Base-by-base conservation (phyloP, 768 basidiomycete genomes). In the Serendipita vermifera region DNA sequence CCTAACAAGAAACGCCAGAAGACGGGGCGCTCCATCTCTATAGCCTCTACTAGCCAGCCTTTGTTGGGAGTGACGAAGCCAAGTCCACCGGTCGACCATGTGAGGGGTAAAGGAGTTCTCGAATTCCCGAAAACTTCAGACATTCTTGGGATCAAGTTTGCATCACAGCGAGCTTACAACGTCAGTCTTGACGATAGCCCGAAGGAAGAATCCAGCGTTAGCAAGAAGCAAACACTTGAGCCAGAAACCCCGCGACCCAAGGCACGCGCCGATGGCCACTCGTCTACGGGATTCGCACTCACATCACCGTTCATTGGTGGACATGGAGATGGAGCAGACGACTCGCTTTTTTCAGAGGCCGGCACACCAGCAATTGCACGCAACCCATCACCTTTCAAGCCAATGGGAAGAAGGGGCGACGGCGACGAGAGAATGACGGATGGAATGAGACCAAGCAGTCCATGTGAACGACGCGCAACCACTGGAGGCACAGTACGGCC, bases 171-270 rank as follows among this genome's bases (percentile, higher is more conserved):
- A 15, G 46, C 46, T 5, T 51, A 51, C 17, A 51, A 22, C 17
- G 32, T 31, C 46, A 51, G 32, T n/a, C 29, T 51, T 22, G 35
- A 36, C 35, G 46, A 51, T 31, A 51, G 32, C 26, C 46, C 46
- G 20, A 27, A 22, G 22, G 46, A 51, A 9, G 46, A 51, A 26
- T 31, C 46, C n/a, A 29, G 26, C 22, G 32, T 51, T 27, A 29
- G 24, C n/a, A 51, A 51, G 46, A 51, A 51, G 24, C 15, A 15
- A 15, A 31, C 46, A 9, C 46, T 31, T 31, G 46, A 22, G n/a
- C 46, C 46, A 51, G 46, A 51, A n/a, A 51, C 46, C 1, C 46
- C 46, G 46, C 46, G 46, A 11, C 46, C 22, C 5, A 51, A 22
- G 27, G 32, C 9, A n/a, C 5, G 27, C 5, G 32, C 32, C n/a